Percentiles rank a stretch among this genome's conserved stretches.
phyloP scores from a whole-genome alignment of 495 filamentous ascomycete genomes.

The Endocarpon pusillum region DNA sequence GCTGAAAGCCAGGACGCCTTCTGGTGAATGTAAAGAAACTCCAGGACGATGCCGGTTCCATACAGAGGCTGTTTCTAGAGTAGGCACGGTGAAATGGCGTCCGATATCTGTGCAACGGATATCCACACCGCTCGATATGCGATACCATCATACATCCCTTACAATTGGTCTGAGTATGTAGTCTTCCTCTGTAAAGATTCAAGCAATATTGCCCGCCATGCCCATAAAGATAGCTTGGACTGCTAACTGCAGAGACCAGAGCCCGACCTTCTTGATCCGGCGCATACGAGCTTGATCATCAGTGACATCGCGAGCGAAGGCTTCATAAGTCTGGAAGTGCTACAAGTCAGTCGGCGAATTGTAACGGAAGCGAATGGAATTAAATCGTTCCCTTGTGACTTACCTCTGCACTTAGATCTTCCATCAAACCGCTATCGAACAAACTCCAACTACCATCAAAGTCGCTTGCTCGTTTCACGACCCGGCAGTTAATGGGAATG shows the following conservation, averaged over 20 bases:
- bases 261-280: conserved; percentile 85
- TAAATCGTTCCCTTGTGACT: conserved; percentile 6
- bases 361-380: neutral
- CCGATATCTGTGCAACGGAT: too few relatives aligned
- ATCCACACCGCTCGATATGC: too few relatives aligned
- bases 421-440: conserved; percentile 86
- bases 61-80: too few relatives aligned
- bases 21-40: too few relatives aligned
- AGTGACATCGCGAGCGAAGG: conserved; percentile 75
- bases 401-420: conserved; percentile 81
- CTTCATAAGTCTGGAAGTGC: conserved; percentile 63
- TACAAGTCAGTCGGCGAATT: conserved; percentile 7
- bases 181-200: conserved; percentile 11
- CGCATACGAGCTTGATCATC: conserved; percentile 71
- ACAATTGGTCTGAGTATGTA: too few relatives aligned
- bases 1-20: too few relatives aligned
- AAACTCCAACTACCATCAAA: conserved; percentile 95
- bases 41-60: too few relatives aligned
- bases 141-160: too few relatives aligned
- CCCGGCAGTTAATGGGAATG: conserved; percentile 85
- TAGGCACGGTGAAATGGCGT: too few relatives aligned
- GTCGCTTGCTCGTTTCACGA: conserved; percentile 71
- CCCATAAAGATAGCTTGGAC: conserved; percentile 93
- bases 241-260: conserved; percentile 83
- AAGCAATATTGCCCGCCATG: conserved; percentile 73